Conservation (phyloP, 2,329 filamentous ascomycete genomes). For the Claviceps sp. region DNA sequence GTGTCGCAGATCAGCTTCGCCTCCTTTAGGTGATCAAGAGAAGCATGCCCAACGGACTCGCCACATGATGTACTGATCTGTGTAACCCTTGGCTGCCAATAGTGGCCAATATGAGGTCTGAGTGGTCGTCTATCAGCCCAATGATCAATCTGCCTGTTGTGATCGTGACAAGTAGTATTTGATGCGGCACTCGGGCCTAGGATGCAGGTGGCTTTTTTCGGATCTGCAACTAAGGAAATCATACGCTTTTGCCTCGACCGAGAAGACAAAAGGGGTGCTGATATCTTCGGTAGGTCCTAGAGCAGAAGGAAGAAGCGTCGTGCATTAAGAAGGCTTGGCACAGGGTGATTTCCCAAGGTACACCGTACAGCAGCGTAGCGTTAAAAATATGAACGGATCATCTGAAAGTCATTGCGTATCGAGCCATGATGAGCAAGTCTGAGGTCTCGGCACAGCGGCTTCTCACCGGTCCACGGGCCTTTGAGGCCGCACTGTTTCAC, state of each 20-base stretch:
- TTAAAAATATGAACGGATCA: neutral
- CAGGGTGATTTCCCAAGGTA: neutral
- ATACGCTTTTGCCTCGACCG: neutral
- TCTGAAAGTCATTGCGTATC: neutral
- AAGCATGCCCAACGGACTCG: neutral
- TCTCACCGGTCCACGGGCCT: neutral
- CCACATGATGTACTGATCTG: slow-evolving; percentile 7
- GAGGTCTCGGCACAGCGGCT: neutral
- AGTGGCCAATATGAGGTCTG: slow-evolving; percentile 2
- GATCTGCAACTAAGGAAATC: neutral
- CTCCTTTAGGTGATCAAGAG: neutral
- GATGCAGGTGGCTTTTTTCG: neutral
- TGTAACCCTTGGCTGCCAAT: slow-evolving; percentile 7
- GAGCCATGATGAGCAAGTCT: neutral
- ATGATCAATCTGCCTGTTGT: neutral
- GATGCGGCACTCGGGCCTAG: neutral
- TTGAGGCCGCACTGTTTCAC: neutral
- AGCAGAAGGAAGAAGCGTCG: neutral
- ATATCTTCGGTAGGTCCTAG: neutral
- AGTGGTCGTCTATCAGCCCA: neutral
- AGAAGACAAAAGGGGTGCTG: neutral
- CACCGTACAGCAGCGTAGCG: neutral
- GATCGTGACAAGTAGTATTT: neutral
- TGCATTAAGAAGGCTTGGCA: neutral
- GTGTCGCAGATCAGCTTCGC: slow-evolving; percentile 3